Percentiles rank a stretch among this genome's conserved stretches.
Evolutionary conservation across 495 filamentous ascomycete genomes (phyloP).

Genomic region (Glarea lozoyensis): DNA sequence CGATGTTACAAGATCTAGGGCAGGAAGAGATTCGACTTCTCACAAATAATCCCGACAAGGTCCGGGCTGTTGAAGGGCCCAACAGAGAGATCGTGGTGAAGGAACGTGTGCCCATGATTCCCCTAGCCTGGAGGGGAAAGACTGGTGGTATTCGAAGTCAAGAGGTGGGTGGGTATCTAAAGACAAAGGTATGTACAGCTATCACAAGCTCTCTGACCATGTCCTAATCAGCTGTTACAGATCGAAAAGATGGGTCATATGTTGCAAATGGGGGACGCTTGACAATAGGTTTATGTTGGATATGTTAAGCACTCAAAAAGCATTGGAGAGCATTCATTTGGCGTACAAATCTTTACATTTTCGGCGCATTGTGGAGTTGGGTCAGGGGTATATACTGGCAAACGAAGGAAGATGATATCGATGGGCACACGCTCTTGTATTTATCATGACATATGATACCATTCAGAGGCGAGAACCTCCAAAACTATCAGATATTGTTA

Average conservation of each 20-base stretch:
- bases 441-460: too few species aligned
- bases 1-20: slow-evolving; percentile 83
- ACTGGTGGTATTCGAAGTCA: slow-evolving; percentile 73
- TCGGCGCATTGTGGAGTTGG: too few species aligned
- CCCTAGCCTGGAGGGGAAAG: slow-evolving; percentile 77
- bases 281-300: too few species aligned
- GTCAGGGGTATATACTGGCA: too few species aligned
- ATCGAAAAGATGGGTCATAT: slow-evolving; percentile 7
- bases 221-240: slow-evolving; percentile 4
- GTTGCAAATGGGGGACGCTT: slow-evolving; percentile 7
- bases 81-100: slow-evolving; percentile 79
- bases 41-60: slow-evolving; percentile 98
- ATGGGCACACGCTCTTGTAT: too few species aligned
- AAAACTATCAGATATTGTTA: too few species aligned
- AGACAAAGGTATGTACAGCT: slow-evolving; percentile 67
- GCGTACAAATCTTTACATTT: too few species aligned
- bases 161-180: slow-evolving; percentile 88
- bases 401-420: too few species aligned
- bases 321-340: too few species aligned
- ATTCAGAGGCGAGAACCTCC: too few species aligned
- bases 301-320: too few species aligned
- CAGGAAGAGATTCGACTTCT: slow-evolving; percentile 68
- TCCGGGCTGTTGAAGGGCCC: slow-evolving; percentile 86
- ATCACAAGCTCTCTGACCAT: neutral
- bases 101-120: slow-evolving; percentile 90